phyloP scores from a whole-genome alignment of 2,329 filamentous ascomycete genomes.

The Neofusicoccum sp. region DNA sequence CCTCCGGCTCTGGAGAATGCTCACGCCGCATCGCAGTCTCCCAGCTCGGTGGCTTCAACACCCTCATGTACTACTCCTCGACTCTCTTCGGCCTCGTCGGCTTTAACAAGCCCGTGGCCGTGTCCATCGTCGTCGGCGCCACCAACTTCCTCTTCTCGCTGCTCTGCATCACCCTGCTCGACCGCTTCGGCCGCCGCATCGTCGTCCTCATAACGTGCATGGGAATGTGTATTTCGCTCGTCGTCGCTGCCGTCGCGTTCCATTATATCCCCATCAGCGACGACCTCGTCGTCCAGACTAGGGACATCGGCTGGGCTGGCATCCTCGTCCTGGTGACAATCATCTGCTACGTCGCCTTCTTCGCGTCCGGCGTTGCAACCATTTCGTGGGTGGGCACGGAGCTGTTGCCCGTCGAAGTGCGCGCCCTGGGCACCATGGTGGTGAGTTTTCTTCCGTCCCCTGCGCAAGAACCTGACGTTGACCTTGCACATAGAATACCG shows the following conservation, averaged over 20 bases:
- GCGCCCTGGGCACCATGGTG: constrained; percentile 39
- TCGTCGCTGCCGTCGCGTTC: constrained; percentile 65
- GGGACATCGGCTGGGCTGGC: constrained; percentile 33
- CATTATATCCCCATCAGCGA: constrained; percentile 45
- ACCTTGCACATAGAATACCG: constrained; percentile 17
- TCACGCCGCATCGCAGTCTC: constrained; percentile 59
- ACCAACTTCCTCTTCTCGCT: constrained; percentile 81
- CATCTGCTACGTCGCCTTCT: constrained; percentile 38
- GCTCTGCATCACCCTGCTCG: constrained; percentile 73
- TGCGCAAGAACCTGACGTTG: neutral
- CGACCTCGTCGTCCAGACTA: constrained; percentile 32
- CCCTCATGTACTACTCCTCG: constrained; percentile 73
- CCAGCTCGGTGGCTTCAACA: constrained; percentile 59
- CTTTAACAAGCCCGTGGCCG: constrained; percentile 75
- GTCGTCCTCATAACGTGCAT: constrained; percentile 52
- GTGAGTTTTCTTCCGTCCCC: constrained; percentile 22
- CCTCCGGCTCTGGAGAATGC: constrained; percentile 34
- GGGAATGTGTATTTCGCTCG: constrained; percentile 70
- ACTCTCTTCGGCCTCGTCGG: constrained; percentile 59
- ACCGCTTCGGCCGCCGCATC: constrained; percentile 72
- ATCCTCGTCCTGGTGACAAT: constrained; percentile 38
- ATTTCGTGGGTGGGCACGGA: constrained; percentile 39
- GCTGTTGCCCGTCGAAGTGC: constrained; percentile 37
- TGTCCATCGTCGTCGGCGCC: constrained; percentile 73
- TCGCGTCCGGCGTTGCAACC: constrained; percentile 33